Conservation (phyloP, 768 basidiomycete genomes). For the Naganishia randhawae region DNA sequence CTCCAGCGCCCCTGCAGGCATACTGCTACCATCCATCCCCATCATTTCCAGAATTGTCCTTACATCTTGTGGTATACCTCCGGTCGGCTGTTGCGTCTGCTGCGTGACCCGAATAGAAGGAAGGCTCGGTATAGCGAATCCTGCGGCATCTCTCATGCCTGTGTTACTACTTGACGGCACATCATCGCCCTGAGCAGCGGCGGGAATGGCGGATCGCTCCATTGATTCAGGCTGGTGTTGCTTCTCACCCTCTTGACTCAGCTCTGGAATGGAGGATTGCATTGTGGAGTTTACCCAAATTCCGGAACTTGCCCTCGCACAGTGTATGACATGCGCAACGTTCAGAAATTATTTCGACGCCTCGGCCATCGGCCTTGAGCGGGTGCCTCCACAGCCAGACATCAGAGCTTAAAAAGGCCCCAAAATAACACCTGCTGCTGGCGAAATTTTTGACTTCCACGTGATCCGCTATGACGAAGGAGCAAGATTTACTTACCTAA, state of each 20-base stretch:
- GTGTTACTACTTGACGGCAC: no score
- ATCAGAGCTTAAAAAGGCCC: no score
- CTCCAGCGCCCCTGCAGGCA: background rate
- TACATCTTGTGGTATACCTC: conserved; percentile 7
- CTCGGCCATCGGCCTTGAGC: conserved; percentile 17
- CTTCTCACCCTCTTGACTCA: background rate
- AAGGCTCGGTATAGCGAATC: conserved; percentile 12
- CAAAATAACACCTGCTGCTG: no score
- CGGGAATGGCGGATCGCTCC: background rate
- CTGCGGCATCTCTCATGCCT: background rate
- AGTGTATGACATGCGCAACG: no score
- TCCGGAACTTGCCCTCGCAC: background rate
- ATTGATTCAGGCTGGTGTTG: background rate
- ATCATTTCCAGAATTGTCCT: conserved; percentile 18
- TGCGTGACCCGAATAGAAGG: background rate
- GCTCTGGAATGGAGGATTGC: background rate
- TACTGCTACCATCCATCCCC: background rate
- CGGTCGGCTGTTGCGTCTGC: background rate
- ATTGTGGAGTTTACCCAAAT: background rate
- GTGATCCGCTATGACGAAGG: no score
- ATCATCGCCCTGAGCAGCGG: background rate
- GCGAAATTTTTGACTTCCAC: no score
- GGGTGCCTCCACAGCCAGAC: no score
- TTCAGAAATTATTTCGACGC: conserved; percentile 1
- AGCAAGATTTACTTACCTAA: background rate